Base-by-base conservation (phyloP, 2,329 filamentous ascomycete species). In the Colletotrichum tanaceti region DNA sequence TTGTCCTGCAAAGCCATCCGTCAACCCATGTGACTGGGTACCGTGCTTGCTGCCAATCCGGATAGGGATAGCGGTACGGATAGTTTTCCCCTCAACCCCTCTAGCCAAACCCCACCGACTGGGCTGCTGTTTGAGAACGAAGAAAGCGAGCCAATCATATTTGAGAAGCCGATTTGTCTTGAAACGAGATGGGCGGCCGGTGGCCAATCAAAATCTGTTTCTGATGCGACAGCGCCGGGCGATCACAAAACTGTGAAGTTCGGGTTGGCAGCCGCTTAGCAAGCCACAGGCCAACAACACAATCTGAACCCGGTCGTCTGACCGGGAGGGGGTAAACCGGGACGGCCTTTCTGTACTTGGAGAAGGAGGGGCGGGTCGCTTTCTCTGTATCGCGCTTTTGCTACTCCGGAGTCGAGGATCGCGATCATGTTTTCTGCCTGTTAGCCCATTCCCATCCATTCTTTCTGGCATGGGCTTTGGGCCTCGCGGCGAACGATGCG, bases 171-270 rank as follows among this genome's bases (percentile, higher is more conserved):
- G 46, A 39, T 47, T 58, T 46, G 64, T 63, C 67, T 58, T 70
- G 67, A 70, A 70, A 70, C 67, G 32, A 62, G 52, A 68, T 24
- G 52, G 53, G 53, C 46, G 58, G 53, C 58, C 38, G 28, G 38
- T n/a, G 44, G 57, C 66, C 67, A 70, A 70, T 68, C 52, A 68
- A 50, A 39, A 38, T 46, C 43, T 49, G 63, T 58, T 68, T 58
- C 35, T 24, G 58, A 68, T 65, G 63, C 59, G 67, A 68, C 58
- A 68, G 58, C 67, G 50, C 57, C 39, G 58, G 62, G 47, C 62
- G 62, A 69, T 69, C 66, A 69, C 38, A 38, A 61, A 47, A 49
- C 20, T 39, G 46, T 49, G 28, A 38, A 43, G 20, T 50, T 28
- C 22, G 58, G 35, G 20, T 39, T 39, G 57, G 43, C 57, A 59